Percentiles rank a stretch among this genome's conserved stretches.
Conservation (phyloP, 2,329 filamentous ascomycete species). For the Ophiocordyceps robertsii region DNA sequence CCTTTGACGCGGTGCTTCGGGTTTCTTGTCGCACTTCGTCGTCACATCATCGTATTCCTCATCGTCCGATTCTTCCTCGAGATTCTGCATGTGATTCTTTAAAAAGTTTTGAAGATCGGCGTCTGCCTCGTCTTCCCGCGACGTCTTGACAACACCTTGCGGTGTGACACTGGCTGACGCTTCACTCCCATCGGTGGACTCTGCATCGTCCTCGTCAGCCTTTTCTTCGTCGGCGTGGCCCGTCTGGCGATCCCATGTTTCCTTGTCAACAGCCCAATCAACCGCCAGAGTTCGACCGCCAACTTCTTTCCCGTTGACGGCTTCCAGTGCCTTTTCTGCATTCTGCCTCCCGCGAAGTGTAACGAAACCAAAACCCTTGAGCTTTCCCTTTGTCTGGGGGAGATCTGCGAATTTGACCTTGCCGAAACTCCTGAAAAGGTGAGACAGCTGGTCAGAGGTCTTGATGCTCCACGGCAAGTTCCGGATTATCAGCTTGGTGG, state of each 20-base stretch:
- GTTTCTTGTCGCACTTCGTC: slow-evolving; percentile 24
- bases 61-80: slow-evolving; percentile 42
- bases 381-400: slow-evolving; percentile 61
- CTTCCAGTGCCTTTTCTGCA: slow-evolving; percentile 74
- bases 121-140: slow-evolving; percentile 27
- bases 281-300: slow-evolving; percentile 83
- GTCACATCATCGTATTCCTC: slow-evolving; percentile 32
- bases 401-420: slow-evolving; percentile 82
- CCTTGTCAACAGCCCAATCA: slow-evolving; percentile 93
- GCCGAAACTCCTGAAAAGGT: slow-evolving; percentile 75
- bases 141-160: slow-evolving; percentile 16
- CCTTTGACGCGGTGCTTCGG: slow-evolving; percentile 17
- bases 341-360: slow-evolving; percentile 80
- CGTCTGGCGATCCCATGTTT: slow-evolving; percentile 62
- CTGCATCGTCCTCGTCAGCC: slow-evolving; percentile 21
- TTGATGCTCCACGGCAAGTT: slow-evolving; percentile 97
- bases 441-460: slow-evolving; percentile 62
- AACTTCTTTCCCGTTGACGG: slow-evolving; percentile 78
- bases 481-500: slow-evolving; percentile 75
- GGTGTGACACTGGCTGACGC: slow-evolving; percentile 16
- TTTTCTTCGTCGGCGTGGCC: slow-evolving; percentile 18
- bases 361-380: slow-evolving; percentile 88
- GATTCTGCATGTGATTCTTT: slow-evolving; percentile 41
- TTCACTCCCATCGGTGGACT: slow-evolving; percentile 15
- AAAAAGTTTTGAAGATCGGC: slow-evolving; percentile 41